Evolutionary conservation across 2,329 filamentous ascomycete genomes (phyloP), one percentile per base, ranked within the genome.

Genomic region (Hymenotorrendiella dingleyae): DNA sequence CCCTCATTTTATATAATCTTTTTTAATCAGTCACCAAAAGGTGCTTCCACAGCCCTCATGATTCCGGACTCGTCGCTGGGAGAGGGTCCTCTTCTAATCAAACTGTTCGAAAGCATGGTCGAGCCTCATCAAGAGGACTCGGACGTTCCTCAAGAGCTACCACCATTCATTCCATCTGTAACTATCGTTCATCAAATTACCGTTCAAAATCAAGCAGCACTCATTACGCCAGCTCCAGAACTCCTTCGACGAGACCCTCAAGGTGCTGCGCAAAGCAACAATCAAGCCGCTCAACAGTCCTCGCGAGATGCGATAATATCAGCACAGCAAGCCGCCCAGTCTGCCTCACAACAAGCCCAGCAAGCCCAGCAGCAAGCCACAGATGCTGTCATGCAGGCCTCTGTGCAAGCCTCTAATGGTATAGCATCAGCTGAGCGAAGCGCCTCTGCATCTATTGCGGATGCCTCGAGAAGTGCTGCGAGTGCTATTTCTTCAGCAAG

Each of bases 401-500:
- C 39, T n/a, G 50, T 57, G 32, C 51, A 48, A 6, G 50, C 51
- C 11, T 55, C 50, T n/a, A 43, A 59, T 24, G 50, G 49, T 3
- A 49, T 50, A 20, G 48, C 48, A 35, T 48, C 46, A 42, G 57
- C 54, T 4, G 38, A 50, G 17, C 41, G 46, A 10, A 47, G 36
- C 14, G 51, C 48, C 19, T 48, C 46, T 14, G 46, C 57, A 39
- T 55, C 54, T 5, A 54, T 59, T 20, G 44, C 52, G 8, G 47
- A 46, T n/a, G 53, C 52, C 5, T 54, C 52, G 5, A 47, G 51
- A 47, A 58, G 50, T 41, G 50, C 52, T 5, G 37, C 51, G 4
- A 48, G 49, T 26, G 51, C 51, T 5, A 24, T 49, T 17, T 50
- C 48, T n/a, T 54, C 52, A n/a, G 55, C 55, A 14, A 55, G 43